Evolutionary conservation across 1,284 basidiomycete genomes (phyloP).

Genomic region (Exobasidium cylindrosporum): DNA sequence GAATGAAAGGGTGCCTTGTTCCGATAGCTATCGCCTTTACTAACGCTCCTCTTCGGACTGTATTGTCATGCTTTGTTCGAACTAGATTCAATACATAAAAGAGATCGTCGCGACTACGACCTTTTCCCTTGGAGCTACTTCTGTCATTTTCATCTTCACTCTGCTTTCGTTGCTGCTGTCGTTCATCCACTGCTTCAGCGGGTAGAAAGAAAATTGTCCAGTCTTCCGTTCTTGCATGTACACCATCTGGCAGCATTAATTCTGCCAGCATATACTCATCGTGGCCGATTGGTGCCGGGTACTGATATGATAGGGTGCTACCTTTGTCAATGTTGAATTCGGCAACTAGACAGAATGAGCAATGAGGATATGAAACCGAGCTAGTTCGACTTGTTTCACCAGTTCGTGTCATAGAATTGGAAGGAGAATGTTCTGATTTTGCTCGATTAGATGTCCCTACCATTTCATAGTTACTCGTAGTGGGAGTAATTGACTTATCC

Average conservation of each 20-base stretch:
- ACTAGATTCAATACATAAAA: slow-evolving; percentile 88
- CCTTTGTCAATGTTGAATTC: slow-evolving; percentile 51
- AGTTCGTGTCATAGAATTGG: background rate
- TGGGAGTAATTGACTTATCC: background rate
- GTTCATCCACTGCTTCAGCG: background rate
- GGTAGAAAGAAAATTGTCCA: slow-evolving; percentile 94
- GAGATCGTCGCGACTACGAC: slow-evolving; percentile 19
- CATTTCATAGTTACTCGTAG: background rate
- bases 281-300: slow-evolving; percentile 39
- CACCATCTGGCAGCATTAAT: slow-evolving; percentile 96
- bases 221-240: slow-evolving; percentile 87
- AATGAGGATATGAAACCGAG: slow-evolving; percentile 12
- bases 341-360: slow-evolving; percentile 46
- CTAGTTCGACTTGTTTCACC: background rate
- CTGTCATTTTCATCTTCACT: slow-evolving; percentile 1
- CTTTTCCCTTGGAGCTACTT: slow-evolving; percentile 6
- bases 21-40: slow-evolving; percentile 96
- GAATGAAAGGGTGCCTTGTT: slow-evolving; percentile 89
- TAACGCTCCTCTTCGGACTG: slow-evolving; percentile 79
- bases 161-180: background rate
- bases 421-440: background rate
- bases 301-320: slow-evolving; percentile 40
- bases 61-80: slow-evolving; percentile 89
- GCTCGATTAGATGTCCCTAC: background rate
- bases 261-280: slow-evolving; percentile 68